These are phyloP conservation scores for Combretum micranthum DNA, from an alignment of 345 rosid species.

Conservation along the genomic window DNA sequence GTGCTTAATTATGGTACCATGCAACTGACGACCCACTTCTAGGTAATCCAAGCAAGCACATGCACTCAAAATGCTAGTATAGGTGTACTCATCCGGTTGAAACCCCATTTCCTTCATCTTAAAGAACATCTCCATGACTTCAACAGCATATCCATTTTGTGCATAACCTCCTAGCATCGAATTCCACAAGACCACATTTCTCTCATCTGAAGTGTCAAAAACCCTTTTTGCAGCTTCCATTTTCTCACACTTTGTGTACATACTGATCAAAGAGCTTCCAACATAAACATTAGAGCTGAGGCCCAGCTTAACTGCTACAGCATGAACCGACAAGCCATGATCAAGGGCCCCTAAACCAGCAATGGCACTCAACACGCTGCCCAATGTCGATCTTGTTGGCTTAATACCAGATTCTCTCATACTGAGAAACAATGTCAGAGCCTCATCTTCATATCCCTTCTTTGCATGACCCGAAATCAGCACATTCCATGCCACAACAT, in stretches of 20 bases:
- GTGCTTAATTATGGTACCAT: constrained; percentile 56
- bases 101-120: constrained; percentile 55
- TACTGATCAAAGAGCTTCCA: constrained; percentile 76
- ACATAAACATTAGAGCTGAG: constrained; percentile 69
- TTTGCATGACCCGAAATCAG: constrained; percentile 89
- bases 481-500: constrained; percentile 90
- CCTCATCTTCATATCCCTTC: constrained; percentile 52
- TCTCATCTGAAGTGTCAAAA: constrained; percentile 60
- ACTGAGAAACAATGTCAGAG: constrained; percentile 41
- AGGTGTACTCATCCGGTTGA: constrained; percentile 77
- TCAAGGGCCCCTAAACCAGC: constrained; percentile 49
- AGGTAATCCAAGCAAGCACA: constrained; percentile 59
- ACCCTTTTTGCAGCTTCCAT: constrained; percentile 61
- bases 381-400: constrained; percentile 79
- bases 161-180: constrained; percentile 76
- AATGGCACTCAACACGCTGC: constrained; percentile 74
- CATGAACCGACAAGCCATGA: constrained; percentile 69
- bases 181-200: constrained; percentile 79
- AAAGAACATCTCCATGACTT: constrained; percentile 50
- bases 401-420: constrained; percentile 64
- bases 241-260: constrained; percentile 73
- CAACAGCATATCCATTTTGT: constrained; percentile 54
- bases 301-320: constrained; percentile 84
- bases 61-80: constrained; percentile 79
- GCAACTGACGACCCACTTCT: constrained; percentile 64